Evolutionary conservation across 805 yeast species (phyloP), one percentile per base, ranked within the genome.

Genomic region (Maudiozyma barnettii): DNA sequence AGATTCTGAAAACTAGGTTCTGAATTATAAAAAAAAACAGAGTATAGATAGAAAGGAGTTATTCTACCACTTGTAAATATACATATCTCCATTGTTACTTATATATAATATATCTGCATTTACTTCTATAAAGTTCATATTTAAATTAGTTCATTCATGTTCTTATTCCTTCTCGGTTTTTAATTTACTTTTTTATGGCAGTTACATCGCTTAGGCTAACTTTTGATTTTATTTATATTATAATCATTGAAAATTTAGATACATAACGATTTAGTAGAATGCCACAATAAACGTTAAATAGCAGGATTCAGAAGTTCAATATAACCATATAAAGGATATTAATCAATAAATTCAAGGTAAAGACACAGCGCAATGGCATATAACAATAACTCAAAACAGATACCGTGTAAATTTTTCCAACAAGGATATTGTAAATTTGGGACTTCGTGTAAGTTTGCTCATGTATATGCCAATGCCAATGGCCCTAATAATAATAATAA

Each of bases 351-450:
- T 26, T 12, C 30, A 26, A 3, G 10, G 30, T 19, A 37, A 37
- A 8, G n/a, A 33, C 19, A 33, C 18, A n/a, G 13, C 8, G n/a
- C 10, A 14, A 46, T 46, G 49, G 20, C 45, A 21, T 46, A 37
- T 16, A 33, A 41, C 31, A 46, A 47, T 38, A 52, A 51, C 13
- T 46, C 48, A 6, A 54, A 45, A 33, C 61, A 57, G 47, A 60
- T 62, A 2, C 74, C 73, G 1, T 75, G 79, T 54, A 72, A 65
- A 47, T 76, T 58, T 51, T 75, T 57, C 48, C 72, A 67, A 45
- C 70, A 69, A 47, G 74, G 73, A 41, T 51, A 51, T 45, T 76
- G 81, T 51, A 60, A 61, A 19, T 68, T 66, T 23, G 79, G 80
- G 0, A 59, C 57, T 38, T 60, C 60, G 22, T 76, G 80, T 52